A percentile compares a stretch with the other conserved stretches of the same genome.
These are phyloP conservation scores for Tilletiopsis washingtonensis DNA, from an alignment of 1,284 basidiomycete species.

Conservation along the genomic window DNA sequence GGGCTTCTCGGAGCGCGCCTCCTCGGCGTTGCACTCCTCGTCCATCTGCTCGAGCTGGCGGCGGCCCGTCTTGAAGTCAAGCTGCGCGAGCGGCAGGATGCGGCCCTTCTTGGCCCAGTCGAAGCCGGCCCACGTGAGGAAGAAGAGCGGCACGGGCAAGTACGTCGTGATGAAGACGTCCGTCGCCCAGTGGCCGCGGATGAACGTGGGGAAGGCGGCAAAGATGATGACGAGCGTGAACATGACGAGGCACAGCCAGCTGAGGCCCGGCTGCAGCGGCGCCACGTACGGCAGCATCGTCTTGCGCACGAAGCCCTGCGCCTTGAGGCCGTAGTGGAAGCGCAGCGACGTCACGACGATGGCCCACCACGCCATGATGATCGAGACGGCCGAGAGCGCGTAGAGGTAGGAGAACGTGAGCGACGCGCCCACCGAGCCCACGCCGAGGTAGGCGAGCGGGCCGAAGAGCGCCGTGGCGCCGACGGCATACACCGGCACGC, in stretches of 20 bases:
- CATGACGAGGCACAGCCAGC: constrained; percentile 26
- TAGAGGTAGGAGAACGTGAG: constrained; percentile 57
- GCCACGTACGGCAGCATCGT: constrained; percentile 52
- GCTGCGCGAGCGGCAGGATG: constrained; percentile 21
- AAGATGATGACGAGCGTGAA: constrained; percentile 3
- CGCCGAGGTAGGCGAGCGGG: constrained; percentile 59
- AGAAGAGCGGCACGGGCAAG: constrained; percentile 65
- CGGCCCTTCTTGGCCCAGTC: constrained; percentile 54
- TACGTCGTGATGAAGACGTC: constrained; percentile 75
- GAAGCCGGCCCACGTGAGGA: constrained; percentile 62
- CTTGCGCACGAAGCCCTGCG: constrained; percentile 57
- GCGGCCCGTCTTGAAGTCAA: constrained; percentile 56
- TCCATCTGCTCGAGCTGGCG: not conserved
- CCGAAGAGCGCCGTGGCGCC: constrained; percentile 62
- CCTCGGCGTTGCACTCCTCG: not conserved
- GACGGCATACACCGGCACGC: constrained; percentile 68
- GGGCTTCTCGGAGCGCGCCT: too few relatives aligned
- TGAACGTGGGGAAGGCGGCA: not conserved
- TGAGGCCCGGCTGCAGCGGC: constrained; percentile 47
- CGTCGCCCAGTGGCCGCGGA: constrained; percentile 25
- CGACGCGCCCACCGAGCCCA: constrained; percentile 49
- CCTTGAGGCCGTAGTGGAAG: constrained; percentile 61
- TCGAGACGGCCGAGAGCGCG: constrained; percentile 59
- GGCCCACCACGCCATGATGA: constrained; percentile 72
- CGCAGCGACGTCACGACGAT: constrained; percentile 67